Evolutionary conservation across 177 flowering plant genomes (phyloP), one percentile per base, ranked within the genome.

Genomic region (Tripterygium wilfordii): DNA sequence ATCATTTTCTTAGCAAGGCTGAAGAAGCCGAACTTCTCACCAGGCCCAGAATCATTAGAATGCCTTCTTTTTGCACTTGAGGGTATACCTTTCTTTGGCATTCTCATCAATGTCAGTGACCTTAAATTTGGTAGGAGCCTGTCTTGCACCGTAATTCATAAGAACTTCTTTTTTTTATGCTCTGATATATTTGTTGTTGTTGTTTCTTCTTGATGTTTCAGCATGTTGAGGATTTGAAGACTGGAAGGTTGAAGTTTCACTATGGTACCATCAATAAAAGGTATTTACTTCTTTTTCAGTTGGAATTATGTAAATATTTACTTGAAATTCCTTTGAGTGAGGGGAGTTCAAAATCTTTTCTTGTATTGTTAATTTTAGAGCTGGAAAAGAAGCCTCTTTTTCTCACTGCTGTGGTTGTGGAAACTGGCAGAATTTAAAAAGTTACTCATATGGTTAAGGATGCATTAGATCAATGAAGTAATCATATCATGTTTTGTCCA

Each of bases 51-150:
- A 60, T 92, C 98, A 42, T 62, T 66, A 3, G 98, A 92, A 15
- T 92, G 98, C 65, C 76, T 62, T 26, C 84, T 92, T 45, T 92
- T 80, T 54, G 58, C 78, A 10, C 66, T 82, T 49, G 88, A 88
- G 48, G 94, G 84, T 30, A 83, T 92, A 61, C 96, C 98, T 36
- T 92, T 77, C 94, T 50, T 65, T 92, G 45, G 88, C 98, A 26
- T 92, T 92, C 72, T 86, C 95, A 22, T 92, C 98, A 12, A 82
- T 92, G 71, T 39, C 75, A 45, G 96, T 88, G 26, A 79, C 96
- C 28, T 66, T 92, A 49, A 74, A 79, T n/a, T 61, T 88, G 96
- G 98, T 92, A 79, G 35, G 74, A 18, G n/a, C 48, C 17, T 22
- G 25, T 24, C 24, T 20, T 29, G 13, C n/a, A 16, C 41, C 42